Evolutionary conservation across 495 filamentous ascomycete species (phyloP), one percentile per base, ranked within the genome.

Genomic region (Podospora fimiseda): DNA sequence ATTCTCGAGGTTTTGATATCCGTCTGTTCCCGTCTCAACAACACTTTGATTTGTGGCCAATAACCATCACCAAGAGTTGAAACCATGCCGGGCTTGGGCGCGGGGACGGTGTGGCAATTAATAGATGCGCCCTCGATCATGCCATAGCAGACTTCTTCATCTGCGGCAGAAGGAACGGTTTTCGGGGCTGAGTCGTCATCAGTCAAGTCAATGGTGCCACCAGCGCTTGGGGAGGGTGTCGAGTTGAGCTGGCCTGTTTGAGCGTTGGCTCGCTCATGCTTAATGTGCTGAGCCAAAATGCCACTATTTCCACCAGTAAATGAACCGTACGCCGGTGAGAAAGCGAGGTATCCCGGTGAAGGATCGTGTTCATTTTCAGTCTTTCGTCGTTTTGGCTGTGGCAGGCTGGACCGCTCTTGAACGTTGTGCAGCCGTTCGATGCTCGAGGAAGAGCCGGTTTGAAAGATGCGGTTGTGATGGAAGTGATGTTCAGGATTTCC

Each of bases 111-210:
- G 55, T 82, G 74, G 16, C 87, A 84, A 37, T 85, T 84, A 51
- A 95, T 71, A 46, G 70, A 83, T 3, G 84, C 83, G 16, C 76
- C 74, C 36, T 89, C 81, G 16, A 96, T 62, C 64, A 83, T 85
- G 7, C 93, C 93, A 63, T 88, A 90, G 69, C 93, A 96, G 21
- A 96, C 86, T 59, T 89, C 83, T 59, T 85, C 43, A 53, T 70
- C 61, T 56, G 69, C 5, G 43, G 70, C 54, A 9, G 67, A 64
- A 43, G 80, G 41, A 46, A 77, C 48, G n/a, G 78, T 63, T 2
- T 79, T 44, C 13, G 84, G 73, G 36, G 81, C 79, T 4, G 50
- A 47, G 36, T 87, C 85, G 21, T 76, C 77, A 14, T 73, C 72
- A 2, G 86, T 89, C 59, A 89, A 62, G 61, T 90, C 85, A 37